These are phyloP conservation scores for Dichomitus squalens DNA, from an alignment of 1,284 basidiomycete species.

Conservation along the genomic window DNA sequence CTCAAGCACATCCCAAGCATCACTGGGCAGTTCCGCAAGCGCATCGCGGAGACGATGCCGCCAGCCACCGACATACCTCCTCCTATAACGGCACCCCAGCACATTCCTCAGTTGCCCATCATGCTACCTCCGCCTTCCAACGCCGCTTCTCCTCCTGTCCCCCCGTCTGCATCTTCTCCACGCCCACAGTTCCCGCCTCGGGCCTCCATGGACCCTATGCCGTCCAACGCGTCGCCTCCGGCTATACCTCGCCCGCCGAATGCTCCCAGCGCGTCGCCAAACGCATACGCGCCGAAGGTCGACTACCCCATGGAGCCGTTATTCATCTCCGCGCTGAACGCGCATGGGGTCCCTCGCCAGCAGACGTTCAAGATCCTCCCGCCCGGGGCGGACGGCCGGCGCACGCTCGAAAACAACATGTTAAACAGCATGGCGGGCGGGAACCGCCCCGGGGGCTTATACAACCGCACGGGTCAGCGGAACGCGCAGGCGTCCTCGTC, in stretches of 20 bases:
- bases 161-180: not conserved
- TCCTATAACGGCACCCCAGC: not conserved
- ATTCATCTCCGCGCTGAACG: constrained; percentile 7
- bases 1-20: not conserved
- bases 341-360: not conserved
- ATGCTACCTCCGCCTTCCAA: not conserved
- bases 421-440: not conserved
- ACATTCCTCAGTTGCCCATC: not conserved
- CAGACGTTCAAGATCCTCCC: not conserved
- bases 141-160: not conserved
- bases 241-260: not conserved
- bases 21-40: not conserved
- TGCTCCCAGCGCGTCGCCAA: not conserved
- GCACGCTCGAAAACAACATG: constrained; percentile 1
- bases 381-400: not conserved
- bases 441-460: not conserved
- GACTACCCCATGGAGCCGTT: constrained; percentile 13
- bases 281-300: not conserved
- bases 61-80: constrained; percentile 1
- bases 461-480: not conserved
- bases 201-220: not conserved
- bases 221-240: not conserved
- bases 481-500: constrained; percentile 13
- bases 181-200: not conserved
- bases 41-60: not conserved